These are phyloP conservation scores for Platanthera guangdongensis DNA, from an alignment of 106 monocot genomes.

Conservation along the genomic window DNA sequence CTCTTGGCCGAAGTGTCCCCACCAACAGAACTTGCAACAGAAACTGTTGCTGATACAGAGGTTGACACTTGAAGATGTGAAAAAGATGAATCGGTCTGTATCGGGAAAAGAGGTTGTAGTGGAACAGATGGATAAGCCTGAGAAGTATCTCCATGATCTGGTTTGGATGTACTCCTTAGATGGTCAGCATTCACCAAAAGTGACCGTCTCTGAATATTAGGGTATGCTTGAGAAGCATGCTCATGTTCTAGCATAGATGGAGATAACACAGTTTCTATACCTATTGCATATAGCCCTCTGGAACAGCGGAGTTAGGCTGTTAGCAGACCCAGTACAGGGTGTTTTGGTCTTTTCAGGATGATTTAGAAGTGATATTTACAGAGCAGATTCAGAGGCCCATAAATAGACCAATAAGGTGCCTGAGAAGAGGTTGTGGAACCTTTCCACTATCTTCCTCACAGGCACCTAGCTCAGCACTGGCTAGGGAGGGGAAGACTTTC, in stretches of 20 bases:
- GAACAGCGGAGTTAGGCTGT: too few relatives aligned
- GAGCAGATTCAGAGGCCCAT: too few relatives aligned
- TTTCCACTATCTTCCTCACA: too few relatives aligned
- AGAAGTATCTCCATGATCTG: conserved; percentile 7
- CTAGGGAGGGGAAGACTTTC: too few relatives aligned
- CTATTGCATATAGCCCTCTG: too few relatives aligned
- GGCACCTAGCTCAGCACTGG: too few relatives aligned
- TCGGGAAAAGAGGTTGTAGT: conserved; percentile 16
- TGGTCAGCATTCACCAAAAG: conserved; percentile 1
- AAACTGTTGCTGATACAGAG: not conserved
- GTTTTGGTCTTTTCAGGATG: too few relatives aligned
- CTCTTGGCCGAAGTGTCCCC: not conserved
- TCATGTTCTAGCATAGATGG: conserved; percentile 2
- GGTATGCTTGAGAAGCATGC: conserved; percentile 13
- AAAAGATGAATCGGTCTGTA: conserved; percentile 18
- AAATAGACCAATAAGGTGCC: too few relatives aligned
- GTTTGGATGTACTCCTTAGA: conserved; percentile 1
- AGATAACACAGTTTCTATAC: not conserved
- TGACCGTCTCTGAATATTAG: conserved; percentile 21
- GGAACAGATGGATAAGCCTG: conserved; percentile 20
- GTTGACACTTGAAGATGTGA: conserved; percentile 15
- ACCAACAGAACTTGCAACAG: conserved; percentile 10
- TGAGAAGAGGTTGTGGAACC: too few relatives aligned
- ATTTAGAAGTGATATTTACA: too few relatives aligned
- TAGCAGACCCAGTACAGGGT: too few relatives aligned